Evolutionary conservation across 2,329 filamentous ascomycete species (phyloP), one percentile per base, ranked within the genome.

Genomic region (Colletotrichum sansevieriae): DNA sequence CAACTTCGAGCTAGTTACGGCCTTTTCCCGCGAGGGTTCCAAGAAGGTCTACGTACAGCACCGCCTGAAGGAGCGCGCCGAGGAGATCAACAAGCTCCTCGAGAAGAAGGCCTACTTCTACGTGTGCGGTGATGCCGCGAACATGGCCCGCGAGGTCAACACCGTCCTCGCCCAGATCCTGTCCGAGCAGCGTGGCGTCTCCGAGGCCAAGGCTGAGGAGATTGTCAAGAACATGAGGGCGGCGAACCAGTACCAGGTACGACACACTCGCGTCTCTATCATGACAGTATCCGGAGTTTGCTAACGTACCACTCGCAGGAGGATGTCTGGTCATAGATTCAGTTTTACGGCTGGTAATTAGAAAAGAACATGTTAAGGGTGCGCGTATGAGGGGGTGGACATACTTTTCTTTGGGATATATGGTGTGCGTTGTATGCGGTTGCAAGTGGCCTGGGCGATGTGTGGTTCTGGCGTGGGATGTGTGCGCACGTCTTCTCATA

Each of bases 41-140:
- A 87, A 96, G 80, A 99, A 99, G 83, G 93, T 99, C 43, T 99
- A 99, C 77, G 96, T 99, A 22, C 96, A 99, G 82, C 94, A 99
- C 81, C 88, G 92, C 71, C 87, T 99, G 70, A 91, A 92, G 82
- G 93, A 98, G 80, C 87, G 90, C 58, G 90, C 92, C 68, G 88
- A 92, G 75, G 90, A 97, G 75, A 87, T 99, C 82, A 95, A 97
- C 81, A 90, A 95, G 72, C 88, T 99, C 1, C 86, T 99, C 10
- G 86, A 92, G 73, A 86, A 94, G 80, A 92, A 95, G 79, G 96
- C 94, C 5, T 98, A 96, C 82, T 95, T 99, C 80, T 99, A 99
- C 79, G 95, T 99, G 67, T 99, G 97, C 76, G 96, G 96, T 82
- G 96, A 99, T 78, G 97, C 97, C 0, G 93, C 96, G 65, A 95